Conservation (phyloP, 345 rosid genomes). For the Linum trigynum region DNA sequence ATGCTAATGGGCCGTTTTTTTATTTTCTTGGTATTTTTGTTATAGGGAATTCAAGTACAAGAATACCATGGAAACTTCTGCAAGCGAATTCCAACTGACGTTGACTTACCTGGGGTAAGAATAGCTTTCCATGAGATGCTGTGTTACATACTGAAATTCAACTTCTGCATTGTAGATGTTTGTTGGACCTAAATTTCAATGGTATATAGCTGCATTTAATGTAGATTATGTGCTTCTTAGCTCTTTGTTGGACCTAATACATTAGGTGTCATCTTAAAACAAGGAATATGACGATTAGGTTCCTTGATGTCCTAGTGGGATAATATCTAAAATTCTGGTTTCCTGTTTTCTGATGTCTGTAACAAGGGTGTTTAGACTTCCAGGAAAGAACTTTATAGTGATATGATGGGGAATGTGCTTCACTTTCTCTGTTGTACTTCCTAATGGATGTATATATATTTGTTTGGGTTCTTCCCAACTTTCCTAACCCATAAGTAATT, state of each 20-base stretch:
- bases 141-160: neutral
- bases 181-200: neutral
- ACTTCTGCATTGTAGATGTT: neutral
- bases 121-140: constrained; percentile 7
- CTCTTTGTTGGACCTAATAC: no score
- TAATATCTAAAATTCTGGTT: no score
- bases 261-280: no score
- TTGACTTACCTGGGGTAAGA: constrained; percentile 90
- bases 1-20: neutral
- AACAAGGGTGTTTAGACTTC: no score
- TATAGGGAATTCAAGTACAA: constrained; percentile 94
- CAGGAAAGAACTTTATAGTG: no score
- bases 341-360: no score
- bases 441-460: no score
- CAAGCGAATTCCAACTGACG: constrained; percentile 91
- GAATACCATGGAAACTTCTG: constrained; percentile 93
- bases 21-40: constrained; percentile 6
- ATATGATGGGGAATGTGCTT: no score
- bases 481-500: constrained; percentile 13
- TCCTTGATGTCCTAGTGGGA: neutral
- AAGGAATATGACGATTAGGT: no score
- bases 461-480: neutral
- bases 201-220: no score
- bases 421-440: no score
- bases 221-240: no score